phyloP scores from a whole-genome alignment of 208 protist species.

The Trypanosoma mega region DNA sequence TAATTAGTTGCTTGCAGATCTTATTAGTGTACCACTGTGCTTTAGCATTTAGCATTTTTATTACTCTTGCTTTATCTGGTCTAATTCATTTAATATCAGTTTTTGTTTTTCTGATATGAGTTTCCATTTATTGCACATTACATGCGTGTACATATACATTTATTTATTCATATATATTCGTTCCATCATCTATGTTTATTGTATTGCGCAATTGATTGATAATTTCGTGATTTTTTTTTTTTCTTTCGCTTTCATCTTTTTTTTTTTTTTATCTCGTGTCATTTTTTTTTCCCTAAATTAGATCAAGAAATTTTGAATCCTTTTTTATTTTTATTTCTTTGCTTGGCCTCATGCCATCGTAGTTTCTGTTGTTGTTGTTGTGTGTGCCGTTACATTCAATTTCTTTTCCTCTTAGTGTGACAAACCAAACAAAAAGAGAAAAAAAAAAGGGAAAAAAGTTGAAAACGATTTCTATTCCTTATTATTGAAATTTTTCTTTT shows the following conservation, averaged over 20 bases:
- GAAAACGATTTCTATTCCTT: too few relatives aligned
- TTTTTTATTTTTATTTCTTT: slow-evolving; percentile 19
- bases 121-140: neutral
- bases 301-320: too few relatives aligned
- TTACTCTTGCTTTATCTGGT: too few relatives aligned
- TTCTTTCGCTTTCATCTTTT: slow-evolving; percentile 2
- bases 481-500: neutral
- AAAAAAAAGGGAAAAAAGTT: too few relatives aligned
- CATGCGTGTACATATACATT: slow-evolving; percentile 1
- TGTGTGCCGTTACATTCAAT: neutral
- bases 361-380: slow-evolving; percentile 2
- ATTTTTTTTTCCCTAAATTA: too few relatives aligned
- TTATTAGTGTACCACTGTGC: too few relatives aligned
- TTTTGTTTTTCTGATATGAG: neutral
- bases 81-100: neutral
- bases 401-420: neutral
- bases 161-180: neutral
- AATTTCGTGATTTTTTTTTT: too few relatives aligned
- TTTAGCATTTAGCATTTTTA: too few relatives aligned
- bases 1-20: too few relatives aligned
- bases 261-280: slow-evolving; percentile 19
- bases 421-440: neutral
- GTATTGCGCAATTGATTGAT: neutral
- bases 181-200: neutral
- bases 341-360: slow-evolving; percentile 10